Evolutionary conservation across 306 rosid genomes (phyloP).

Genomic region (Cyamopsis tetragonoloba): DNA sequence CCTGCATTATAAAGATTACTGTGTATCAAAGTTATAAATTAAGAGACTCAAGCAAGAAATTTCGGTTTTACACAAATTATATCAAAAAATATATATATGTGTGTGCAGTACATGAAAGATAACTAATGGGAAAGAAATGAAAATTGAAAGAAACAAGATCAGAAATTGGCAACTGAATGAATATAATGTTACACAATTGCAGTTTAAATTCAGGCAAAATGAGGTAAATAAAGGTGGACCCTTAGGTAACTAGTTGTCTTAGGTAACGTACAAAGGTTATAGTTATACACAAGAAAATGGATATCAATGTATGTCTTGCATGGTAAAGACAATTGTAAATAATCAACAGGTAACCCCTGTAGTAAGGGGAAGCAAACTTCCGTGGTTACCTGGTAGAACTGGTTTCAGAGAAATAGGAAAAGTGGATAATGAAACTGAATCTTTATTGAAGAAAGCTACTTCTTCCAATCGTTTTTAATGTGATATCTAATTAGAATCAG

Average conservation of each 20-base stretch:
- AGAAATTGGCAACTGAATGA: constrained; percentile 14
- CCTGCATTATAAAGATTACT: constrained; percentile 44
- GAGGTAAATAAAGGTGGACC: not conserved
- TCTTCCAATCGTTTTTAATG: too few relatives aligned
- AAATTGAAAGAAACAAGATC: not conserved
- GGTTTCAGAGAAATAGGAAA: too few relatives aligned
- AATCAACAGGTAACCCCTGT: constrained; percentile 13
- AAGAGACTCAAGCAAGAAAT: constrained; percentile 8
- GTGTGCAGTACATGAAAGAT: not conserved
- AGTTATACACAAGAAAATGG: constrained; percentile 5
- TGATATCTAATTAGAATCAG: too few relatives aligned
- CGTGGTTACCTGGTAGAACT: too few relatives aligned
- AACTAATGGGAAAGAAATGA: not conserved
- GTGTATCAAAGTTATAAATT: constrained; percentile 17
- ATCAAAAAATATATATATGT: constrained; percentile 9
- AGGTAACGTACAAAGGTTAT: not conserved
- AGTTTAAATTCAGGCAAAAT: not conserved
- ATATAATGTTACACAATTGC: constrained; percentile 4
- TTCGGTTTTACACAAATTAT: constrained; percentile 10
- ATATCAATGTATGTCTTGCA: not conserved
- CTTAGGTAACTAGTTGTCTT: not conserved
- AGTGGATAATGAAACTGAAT: too few relatives aligned
- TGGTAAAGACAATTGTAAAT: not conserved
- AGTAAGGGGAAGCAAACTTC: constrained; percentile 14
- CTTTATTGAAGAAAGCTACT: too few relatives aligned